phyloP scores from a whole-genome alignment of 163 green algal species.

The Prototheca wickerhamii region DNA sequence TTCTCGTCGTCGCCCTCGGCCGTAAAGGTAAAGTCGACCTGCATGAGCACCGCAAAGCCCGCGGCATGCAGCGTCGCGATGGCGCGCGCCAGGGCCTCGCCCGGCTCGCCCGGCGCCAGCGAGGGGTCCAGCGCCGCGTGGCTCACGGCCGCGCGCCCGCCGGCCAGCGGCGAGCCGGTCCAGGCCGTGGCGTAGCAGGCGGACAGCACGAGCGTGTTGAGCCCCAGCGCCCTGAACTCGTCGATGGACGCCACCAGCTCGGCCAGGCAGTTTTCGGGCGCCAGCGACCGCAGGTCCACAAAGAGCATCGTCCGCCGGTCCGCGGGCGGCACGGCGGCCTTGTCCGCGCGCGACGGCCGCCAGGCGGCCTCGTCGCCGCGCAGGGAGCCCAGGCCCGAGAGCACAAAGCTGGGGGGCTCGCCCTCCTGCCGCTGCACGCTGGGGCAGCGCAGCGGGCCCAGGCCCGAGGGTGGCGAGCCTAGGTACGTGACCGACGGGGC shows the following conservation, averaged over 20 bases:
- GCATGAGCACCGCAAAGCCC: conserved; percentile 62
- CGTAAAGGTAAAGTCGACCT: conserved; percentile 69
- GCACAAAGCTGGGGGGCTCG: not conserved
- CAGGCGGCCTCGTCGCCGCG: not conserved
- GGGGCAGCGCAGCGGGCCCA: not conserved
- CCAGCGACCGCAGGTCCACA: conserved; percentile 27
- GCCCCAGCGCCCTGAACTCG: conserved; percentile 24
- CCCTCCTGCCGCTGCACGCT: not conserved
- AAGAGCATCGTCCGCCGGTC: conserved; percentile 36
- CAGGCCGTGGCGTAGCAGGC: conserved; percentile 19
- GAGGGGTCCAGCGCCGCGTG: conserved; percentile 47
- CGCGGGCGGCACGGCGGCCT: conserved; percentile 4
- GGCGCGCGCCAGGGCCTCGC: conserved; percentile 34
- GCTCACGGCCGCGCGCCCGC: conserved; percentile 33
- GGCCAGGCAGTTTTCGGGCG: conserved; percentile 25
- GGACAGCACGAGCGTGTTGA: conserved; percentile 34
- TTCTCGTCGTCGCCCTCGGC: conserved; percentile 53
- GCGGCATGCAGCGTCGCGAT: conserved; percentile 44
- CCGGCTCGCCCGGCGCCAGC: conserved; percentile 22
- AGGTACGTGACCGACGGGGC: not conserved
- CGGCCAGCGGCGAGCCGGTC: not conserved
- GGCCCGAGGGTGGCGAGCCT: not conserved
- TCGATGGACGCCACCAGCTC: conserved; percentile 16
- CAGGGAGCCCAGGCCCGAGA: conserved; percentile 25
- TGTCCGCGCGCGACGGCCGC: not conserved